Evolutionary conservation across 148 eudicot genomes (phyloP), one percentile per base, ranked within the genome.

Genomic region (Simmondsia chinensis): DNA sequence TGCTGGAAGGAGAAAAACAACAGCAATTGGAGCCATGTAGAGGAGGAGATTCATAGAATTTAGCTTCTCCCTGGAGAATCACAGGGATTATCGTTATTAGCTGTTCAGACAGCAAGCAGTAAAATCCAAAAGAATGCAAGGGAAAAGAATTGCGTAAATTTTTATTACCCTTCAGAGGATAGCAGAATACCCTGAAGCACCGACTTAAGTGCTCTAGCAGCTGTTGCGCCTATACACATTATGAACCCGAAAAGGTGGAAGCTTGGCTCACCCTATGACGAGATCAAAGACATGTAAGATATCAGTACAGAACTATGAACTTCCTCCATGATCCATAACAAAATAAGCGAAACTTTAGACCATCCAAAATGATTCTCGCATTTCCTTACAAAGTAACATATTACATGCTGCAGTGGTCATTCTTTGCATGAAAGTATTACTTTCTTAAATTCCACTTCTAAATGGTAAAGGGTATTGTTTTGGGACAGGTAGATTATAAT

Each of bases 1-100:
- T 14, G 88, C 88, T 2, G 96, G 96, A 53, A 87, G 85, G 12
- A 87, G 85, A 35, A 87, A 59, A 28, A 79, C 75, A 43, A 87
- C 94, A 61, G 96, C 96, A 50, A 87, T 74, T 9, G 96, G 96
- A 59, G 96, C 88, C 96, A 87, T 87, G 63, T 87, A 87, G 33
- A 87, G 70, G 22, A 87, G 79, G 41, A 87, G 87, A 56, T 87
- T 87, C 96, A 87, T 87, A 14, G 96, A 83, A 64, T 87, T 87
- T 48, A 87, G 72, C 68, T 82, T 82, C 52, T 87, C 88, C 75
- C 96, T 82, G 53, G 39, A 54, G 19, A 33, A 59, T 16, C 25
- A 33, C 29, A 5, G 22, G 20, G 9, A 13, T n/a, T n/a, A n/a
- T 36, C 53, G 10, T 3, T 27, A 44, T 56, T 17, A n/a, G n/a